Percentiles rank a stretch among this genome's conserved stretches.
Evolutionary conservation across 2,329 filamentous ascomycete genomes (phyloP).

Genomic region (Emericellopsis cladophorae): DNA sequence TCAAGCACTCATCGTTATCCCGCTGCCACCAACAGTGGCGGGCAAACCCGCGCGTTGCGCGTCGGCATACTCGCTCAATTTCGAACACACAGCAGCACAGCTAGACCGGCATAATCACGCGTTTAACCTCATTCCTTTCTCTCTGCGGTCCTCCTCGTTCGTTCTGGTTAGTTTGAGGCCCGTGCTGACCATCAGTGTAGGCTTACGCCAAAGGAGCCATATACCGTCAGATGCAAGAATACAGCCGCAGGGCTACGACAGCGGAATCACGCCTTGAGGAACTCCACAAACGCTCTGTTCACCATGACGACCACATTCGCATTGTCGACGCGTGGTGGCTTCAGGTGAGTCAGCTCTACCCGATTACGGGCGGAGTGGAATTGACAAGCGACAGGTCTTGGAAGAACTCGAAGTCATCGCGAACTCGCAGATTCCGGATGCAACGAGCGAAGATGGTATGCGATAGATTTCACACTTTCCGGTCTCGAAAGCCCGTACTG

Average conservation of each 20-base stretch:
- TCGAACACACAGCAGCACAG: no score
- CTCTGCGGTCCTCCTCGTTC: background rate
- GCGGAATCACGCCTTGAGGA: conserved; percentile 74
- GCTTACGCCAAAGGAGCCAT: conserved; percentile 72
- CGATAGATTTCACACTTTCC: background rate
- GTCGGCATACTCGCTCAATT: no score
- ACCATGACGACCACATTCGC: conserved; percentile 88
- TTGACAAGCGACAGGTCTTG: conserved; percentile 31
- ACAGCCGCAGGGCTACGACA: conserved; percentile 78
- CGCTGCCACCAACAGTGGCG: no score
- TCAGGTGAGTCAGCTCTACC: conserved; percentile 48
- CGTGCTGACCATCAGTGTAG: conserved; percentile 15
- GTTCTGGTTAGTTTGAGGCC: no score
- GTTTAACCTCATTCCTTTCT: background rate
- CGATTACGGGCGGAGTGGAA: background rate
- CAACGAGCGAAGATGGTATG: conserved; percentile 26
- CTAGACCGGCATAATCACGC: no score
- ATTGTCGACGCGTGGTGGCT: conserved; percentile 88
- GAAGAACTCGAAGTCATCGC: conserved; percentile 41
- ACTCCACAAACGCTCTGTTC: conserved; percentile 60
- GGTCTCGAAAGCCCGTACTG: no score
- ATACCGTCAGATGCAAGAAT: conserved; percentile 93
- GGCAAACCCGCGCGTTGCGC: no score
- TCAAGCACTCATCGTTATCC: no score
- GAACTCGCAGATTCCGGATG: conserved; percentile 17